These are phyloP conservation scores for Vitis cinerea DNA, from an alignment of 164 flowering plant genomes.

Conservation along the genomic window DNA sequence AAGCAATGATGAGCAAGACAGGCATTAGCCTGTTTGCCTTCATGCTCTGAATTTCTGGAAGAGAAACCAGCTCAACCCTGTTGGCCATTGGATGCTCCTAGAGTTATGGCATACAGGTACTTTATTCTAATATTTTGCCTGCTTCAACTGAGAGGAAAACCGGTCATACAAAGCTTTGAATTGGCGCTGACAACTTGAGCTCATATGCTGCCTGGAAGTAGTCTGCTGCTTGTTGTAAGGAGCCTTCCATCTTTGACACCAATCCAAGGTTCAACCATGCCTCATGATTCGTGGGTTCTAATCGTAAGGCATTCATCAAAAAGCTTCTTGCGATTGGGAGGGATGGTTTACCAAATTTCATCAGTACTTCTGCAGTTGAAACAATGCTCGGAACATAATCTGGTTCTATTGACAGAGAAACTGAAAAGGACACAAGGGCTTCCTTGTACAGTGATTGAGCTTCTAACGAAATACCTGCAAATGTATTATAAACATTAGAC, in stretches of 20 bases:
- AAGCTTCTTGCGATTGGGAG: slow-evolving; percentile 77
- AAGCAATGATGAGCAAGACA: no score
- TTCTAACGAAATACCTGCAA: slow-evolving; percentile 60
- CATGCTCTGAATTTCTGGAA: no score
- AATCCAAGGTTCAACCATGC: slow-evolving; percentile 90
- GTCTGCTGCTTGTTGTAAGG: slow-evolving; percentile 75
- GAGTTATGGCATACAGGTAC: no score
- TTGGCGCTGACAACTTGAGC: slow-evolving; percentile 72
- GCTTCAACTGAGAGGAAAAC: not conserved
- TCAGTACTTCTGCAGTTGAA: slow-evolving; percentile 67
- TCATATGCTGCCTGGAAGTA: slow-evolving; percentile 92
- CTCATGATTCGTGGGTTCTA: slow-evolving; percentile 83
- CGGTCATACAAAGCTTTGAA: slow-evolving; percentile 50
- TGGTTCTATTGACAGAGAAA: slow-evolving; percentile 78
- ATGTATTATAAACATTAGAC: not conserved
- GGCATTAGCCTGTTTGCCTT: no score
- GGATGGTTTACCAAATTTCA: slow-evolving; percentile 46
- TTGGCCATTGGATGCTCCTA: no score
- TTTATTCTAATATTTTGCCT: no score
- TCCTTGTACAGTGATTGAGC: slow-evolving; percentile 63
- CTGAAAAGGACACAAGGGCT: slow-evolving; percentile 74
- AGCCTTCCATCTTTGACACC: slow-evolving; percentile 80
- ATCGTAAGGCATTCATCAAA: slow-evolving; percentile 70
- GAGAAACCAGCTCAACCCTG: no score
- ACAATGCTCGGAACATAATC: slow-evolving; percentile 80